A percentile compares a stretch with the other conserved stretches of the same genome.
These are phyloP conservation scores for Colletotrichum brevisporum DNA, from an alignment of 2,329 filamentous ascomycete species.

Conservation along the genomic window DNA sequence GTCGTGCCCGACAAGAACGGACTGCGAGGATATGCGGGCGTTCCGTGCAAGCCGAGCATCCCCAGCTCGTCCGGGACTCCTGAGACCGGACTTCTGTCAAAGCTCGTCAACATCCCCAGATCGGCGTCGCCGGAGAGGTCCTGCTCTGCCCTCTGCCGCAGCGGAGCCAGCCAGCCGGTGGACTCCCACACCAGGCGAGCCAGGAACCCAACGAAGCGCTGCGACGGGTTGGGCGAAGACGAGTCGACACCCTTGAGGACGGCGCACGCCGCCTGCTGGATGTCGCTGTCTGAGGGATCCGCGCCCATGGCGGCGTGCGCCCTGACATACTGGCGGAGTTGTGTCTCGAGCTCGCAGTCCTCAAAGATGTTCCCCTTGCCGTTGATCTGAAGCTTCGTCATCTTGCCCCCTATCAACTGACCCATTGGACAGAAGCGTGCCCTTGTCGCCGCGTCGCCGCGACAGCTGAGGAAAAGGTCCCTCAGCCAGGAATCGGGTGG, in stretches of 20 bases:
- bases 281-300: conserved; percentile 34
- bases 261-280: conserved; percentile 42
- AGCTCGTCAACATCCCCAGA: not conserved
- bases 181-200: conserved; percentile 25
- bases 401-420: conserved; percentile 41
- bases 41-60: not conserved
- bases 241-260: conserved; percentile 36
- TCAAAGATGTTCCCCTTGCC: conserved; percentile 48
- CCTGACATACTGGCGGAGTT: conserved; percentile 24
- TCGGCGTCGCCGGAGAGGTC: not conserved
- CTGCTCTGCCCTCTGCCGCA: conserved; percentile 14
- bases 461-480: conserved; percentile 44
- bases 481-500: conserved; percentile 45
- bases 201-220: conserved; percentile 30
- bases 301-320: conserved; percentile 27
- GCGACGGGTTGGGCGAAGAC: conserved; percentile 30
- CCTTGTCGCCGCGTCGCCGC: conserved; percentile 22
- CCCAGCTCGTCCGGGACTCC: not conserved
- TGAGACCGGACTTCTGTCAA: not conserved
- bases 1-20: too few relatives aligned
- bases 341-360: conserved; percentile 46
- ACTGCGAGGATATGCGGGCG: not conserved
- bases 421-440: conserved; percentile 46
- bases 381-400: conserved; percentile 45
- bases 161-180: conserved; percentile 19